A percentile compares a stretch with the other conserved stretches of the same genome.
Conservation (phyloP, 257 asterid species). For the Ballota nigra region DNA sequence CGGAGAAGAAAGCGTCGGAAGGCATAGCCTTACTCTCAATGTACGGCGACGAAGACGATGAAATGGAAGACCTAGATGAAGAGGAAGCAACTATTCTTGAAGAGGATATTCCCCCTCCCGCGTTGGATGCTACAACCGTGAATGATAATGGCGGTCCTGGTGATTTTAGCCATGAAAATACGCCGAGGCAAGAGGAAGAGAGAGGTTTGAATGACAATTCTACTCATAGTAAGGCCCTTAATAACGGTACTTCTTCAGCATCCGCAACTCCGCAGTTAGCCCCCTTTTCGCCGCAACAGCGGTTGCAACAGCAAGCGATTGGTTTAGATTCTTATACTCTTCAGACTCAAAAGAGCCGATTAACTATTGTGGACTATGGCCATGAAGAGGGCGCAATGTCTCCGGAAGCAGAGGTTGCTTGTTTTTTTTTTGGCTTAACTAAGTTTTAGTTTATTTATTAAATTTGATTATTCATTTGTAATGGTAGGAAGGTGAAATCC, state of each 20-base stretch:
- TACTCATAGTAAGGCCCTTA: constrained; percentile 35
- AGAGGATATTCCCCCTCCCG: constrained; percentile 26
- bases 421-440: background rate
- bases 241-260: constrained; percentile 35
- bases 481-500: constrained; percentile 72
- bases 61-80: constrained; percentile 58
- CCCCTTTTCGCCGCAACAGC: constrained; percentile 46
- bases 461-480: constrained; percentile 15
- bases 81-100: constrained; percentile 25
- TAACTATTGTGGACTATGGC: constrained; percentile 77
- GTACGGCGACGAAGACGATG: constrained; percentile 85
- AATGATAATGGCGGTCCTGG: constrained; percentile 22
- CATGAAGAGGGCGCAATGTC: constrained; percentile 88
- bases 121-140: constrained; percentile 20
- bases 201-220: constrained; percentile 31
- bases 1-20: constrained; percentile 74
- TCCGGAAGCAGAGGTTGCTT: constrained; percentile 79
- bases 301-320: constrained; percentile 20
- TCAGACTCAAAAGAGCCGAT: constrained; percentile 38
- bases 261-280: constrained; percentile 41
- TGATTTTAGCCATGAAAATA: constrained; percentile 30
- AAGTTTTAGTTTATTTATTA: background rate
- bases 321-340: constrained; percentile 25
- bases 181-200: constrained; percentile 33
- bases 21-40: constrained; percentile 88